Evolutionary conservation across 257 asterid species (phyloP).

Genomic region (Fraxinus cuspidata): DNA sequence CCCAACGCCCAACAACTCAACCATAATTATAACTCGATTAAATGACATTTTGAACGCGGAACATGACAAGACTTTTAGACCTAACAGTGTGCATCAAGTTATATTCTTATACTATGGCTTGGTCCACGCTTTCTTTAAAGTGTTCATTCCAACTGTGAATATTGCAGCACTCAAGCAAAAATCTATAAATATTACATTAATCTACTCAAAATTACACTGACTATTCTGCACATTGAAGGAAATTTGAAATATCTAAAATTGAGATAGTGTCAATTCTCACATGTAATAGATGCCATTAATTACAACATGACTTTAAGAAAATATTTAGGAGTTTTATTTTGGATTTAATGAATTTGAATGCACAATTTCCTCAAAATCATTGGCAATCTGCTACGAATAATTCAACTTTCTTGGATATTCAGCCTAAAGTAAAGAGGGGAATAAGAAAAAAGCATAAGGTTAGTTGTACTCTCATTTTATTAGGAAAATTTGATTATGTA

Average conservation of each 20-base stretch:
- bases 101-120: background rate
- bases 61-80: no score
- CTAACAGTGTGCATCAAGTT: background rate
- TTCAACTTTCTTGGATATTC: background rate
- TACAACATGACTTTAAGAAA: conserved; percentile 10
- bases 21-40: no score
- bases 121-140: background rate
- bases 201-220: background rate
- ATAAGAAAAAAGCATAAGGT: background rate
- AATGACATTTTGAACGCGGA: no score
- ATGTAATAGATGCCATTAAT: conserved; percentile 3
- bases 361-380: background rate
- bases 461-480: conserved; percentile 1
- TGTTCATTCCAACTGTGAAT: background rate
- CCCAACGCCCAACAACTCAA: no score
- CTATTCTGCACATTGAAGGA: background rate
- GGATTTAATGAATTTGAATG: background rate
- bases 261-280: conserved; percentile 11
- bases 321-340: background rate
- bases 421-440: conserved; percentile 4
- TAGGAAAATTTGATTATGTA: conserved; percentile 8
- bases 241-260: background rate
- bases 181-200: background rate
- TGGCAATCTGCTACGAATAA: background rate
- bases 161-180: background rate